phyloP scores from a whole-genome alignment of 345 rosid species.

The Salix udensis region DNA sequence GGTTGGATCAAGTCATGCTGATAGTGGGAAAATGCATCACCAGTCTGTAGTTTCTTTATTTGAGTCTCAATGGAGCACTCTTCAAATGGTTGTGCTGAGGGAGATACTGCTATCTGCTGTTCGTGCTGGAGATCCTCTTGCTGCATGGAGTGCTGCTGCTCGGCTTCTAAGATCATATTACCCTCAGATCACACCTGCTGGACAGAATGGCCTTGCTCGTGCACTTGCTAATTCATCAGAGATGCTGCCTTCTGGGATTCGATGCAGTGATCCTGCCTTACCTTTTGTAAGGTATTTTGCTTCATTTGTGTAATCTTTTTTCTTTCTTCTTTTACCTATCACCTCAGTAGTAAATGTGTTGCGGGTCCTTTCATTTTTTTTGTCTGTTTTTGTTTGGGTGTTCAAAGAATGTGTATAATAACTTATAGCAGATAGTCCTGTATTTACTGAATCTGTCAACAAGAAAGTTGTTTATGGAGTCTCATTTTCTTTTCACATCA shows the following conservation, averaged over 20 bases:
- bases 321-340: neutral
- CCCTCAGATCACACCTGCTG: slow-evolving; percentile 95
- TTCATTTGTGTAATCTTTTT: neutral
- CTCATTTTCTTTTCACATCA: neutral
- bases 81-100: slow-evolving; percentile 98
- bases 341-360: neutral
- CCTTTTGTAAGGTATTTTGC: slow-evolving; percentile 81
- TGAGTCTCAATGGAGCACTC: slow-evolving; percentile 97
- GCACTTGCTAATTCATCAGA: slow-evolving; percentile 84
- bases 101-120: slow-evolving; percentile 96
- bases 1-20: slow-evolving; percentile 52
- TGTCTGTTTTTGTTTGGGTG: neutral
- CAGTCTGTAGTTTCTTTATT: slow-evolving; percentile 79
- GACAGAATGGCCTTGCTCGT: slow-evolving; percentile 96
- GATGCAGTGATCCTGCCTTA: slow-evolving; percentile 95
- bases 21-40: slow-evolving; percentile 71
- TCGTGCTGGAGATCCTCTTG: slow-evolving; percentile 96
- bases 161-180: slow-evolving; percentile 88
- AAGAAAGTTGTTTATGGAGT: neutral
- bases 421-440: neutral
- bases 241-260: slow-evolving; percentile 91
- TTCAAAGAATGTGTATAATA: neutral
- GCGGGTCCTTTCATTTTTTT: neutral
- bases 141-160: slow-evolving; percentile 99
- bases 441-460: neutral